Conservation (phyloP, 208 protist species). For the Porcisia deanei region DNA sequence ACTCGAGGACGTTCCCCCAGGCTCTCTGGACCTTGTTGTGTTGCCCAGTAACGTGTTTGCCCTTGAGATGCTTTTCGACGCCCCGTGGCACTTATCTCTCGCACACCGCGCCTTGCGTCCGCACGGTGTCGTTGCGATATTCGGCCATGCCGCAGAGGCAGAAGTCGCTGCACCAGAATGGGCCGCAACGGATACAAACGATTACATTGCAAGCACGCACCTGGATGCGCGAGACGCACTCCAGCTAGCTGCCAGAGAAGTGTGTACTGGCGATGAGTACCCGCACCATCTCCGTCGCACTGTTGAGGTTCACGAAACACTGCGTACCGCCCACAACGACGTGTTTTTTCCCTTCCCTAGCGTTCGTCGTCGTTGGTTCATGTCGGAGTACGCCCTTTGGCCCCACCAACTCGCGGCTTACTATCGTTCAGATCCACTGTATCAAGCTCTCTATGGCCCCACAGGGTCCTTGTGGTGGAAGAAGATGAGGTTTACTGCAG, state of each 20-base stretch:
- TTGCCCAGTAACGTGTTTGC: conserved; percentile 75
- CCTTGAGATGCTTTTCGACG: conserved; percentile 73
- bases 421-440: conserved; percentile 53
- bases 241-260: background rate
- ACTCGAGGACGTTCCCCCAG: conserved; percentile 38
- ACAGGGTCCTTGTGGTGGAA: conserved; percentile 20
- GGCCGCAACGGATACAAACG: conserved; percentile 41
- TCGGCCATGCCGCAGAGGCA: conserved; percentile 42
- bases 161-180: conserved; percentile 49
- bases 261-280: background rate
- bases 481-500: background rate
- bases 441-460: conserved; percentile 45
- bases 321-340: conserved; percentile 57
- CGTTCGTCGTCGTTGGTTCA: conserved; percentile 69
- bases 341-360: conserved; percentile 79
- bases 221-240: conserved; percentile 5
- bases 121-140: conserved; percentile 76
- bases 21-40: conserved; percentile 77
- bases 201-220: conserved; percentile 33
- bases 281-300: conserved; percentile 24
- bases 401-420: conserved; percentile 47
- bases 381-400: conserved; percentile 57
- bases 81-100: conserved; percentile 77
- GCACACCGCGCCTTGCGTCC: conserved; percentile 66
- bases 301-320: conserved; percentile 39